Evolutionary conservation across 75 land plant genomes (phyloP).

Genomic region (Cryptomeria japonica): DNA sequence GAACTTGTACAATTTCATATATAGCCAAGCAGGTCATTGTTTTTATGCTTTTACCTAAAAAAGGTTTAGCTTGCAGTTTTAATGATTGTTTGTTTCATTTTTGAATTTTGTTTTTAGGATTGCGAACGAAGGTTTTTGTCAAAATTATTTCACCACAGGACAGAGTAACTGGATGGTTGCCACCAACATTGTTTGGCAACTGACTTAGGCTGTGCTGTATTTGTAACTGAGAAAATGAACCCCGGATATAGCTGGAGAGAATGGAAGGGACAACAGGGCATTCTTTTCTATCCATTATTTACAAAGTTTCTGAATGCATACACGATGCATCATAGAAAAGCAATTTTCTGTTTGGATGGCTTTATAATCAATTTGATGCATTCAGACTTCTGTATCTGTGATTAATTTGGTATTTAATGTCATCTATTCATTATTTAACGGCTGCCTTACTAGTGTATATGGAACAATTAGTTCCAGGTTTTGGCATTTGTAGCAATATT

Average conservation of each 20-base stretch:
- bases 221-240: neutral
- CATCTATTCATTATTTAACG: neutral
- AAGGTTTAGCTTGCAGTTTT: neutral
- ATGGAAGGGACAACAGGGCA: neutral
- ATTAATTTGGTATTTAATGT: neutral
- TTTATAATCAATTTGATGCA: neutral
- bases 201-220: neutral
- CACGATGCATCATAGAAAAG: neutral
- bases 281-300: neutral
- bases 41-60: neutral
- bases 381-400: neutral
- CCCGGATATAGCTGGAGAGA: neutral
- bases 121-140: constrained; percentile 85
- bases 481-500: neutral
- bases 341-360: neutral
- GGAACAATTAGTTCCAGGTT: neutral
- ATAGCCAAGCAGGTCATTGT: neutral
- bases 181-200: neutral
- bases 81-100: neutral
- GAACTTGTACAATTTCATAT: neutral
- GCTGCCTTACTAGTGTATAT: neutral
- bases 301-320: neutral
- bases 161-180: neutral
- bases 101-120: constrained; percentile 69
- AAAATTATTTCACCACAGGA: constrained; percentile 71